Base-by-base conservation (phyloP, 2,329 filamentous ascomycete genomes). In the Dothideomycetes sp. region DNA sequence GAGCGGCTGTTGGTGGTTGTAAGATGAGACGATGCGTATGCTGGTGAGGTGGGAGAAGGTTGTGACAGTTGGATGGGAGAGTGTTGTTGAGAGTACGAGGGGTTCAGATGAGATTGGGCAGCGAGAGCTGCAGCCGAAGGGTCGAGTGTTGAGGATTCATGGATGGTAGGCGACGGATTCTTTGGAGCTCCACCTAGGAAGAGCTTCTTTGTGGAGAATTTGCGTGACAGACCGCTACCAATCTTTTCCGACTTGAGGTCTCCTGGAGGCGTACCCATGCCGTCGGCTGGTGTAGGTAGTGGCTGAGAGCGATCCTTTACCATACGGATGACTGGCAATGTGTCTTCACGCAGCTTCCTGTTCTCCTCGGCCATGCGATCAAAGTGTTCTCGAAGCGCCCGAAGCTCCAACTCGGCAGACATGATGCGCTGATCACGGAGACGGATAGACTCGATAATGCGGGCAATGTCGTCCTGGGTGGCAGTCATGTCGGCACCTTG, bases 301-400 rank as follows among this genome's bases (percentile, higher is more conserved):
- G 89, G 89, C 57, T 94, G 85, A 49, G 87, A 84, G 52, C 82
- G 82, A 58, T 96, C 88, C 65, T 96, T 96, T 53, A 81, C 83
- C 55, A 94, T 78, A 47, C 88, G 84, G 54, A 95, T 77, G 15
- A 94, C 81, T 3, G 91, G 89, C 22, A 96, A 71, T 56, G 95
- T 78, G 57, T 98, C 91, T 61, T 96, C 89, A 43, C 91, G 76
- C 48, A 98, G 65, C 50, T 85, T 81, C 51, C 83, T 76, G 59
- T 94, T 94, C 58, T 96, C 88, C 28, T 95, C 86, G 10, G 82
- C 52, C 39, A 70, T 61, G 27, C 65, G 57, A 46, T 61, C 62
- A 33, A 71, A 55, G 44, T 70, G 66, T 35, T 67, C 64, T 44
- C 63, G 81, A 54, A 96, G 74, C 46, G 82, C 78, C 47, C 83